Evolutionary conservation across 2,329 filamentous ascomycete species (phyloP).

Genomic region (Aspergillus ruber): DNA sequence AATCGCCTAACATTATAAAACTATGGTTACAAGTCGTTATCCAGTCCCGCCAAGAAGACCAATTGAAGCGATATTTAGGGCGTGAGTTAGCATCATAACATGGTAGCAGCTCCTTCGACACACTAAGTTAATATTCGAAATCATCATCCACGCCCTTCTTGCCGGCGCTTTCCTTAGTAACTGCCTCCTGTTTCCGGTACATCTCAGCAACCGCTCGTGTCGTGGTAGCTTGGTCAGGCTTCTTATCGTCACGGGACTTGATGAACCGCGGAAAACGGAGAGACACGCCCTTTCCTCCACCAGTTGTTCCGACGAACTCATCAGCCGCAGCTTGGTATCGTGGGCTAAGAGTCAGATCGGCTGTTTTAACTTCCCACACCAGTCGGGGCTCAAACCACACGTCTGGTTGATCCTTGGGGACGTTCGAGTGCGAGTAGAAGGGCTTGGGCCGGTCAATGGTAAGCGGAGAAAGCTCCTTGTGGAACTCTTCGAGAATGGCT

Average conservation of each 20-base stretch:
- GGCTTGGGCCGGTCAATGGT: slow-evolving; percentile 88
- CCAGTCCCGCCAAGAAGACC: no score
- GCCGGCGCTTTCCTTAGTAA: slow-evolving; percentile 72
- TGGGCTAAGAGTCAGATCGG: slow-evolving; percentile 86
- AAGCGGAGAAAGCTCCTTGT: slow-evolving; percentile 66
- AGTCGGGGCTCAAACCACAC: slow-evolving; percentile 95
- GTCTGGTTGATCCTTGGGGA: slow-evolving; percentile 88
- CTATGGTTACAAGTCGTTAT: no score
- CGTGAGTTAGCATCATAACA: no score
- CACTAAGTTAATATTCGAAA: slow-evolving; percentile 71
- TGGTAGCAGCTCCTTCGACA: no score
- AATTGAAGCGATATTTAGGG: no score
- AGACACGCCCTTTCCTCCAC: slow-evolving; percentile 71
- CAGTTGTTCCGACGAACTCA: slow-evolving; percentile 66
- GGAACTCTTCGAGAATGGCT: slow-evolving; percentile 80
- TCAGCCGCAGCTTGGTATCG: slow-evolving; percentile 85
- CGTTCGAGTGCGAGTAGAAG: slow-evolving; percentile 80
- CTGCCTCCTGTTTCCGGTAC: slow-evolving; percentile 92
- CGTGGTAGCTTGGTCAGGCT: slow-evolving; percentile 80
- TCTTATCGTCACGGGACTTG: slow-evolving; percentile 89
- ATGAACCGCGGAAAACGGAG: slow-evolving; percentile 91
- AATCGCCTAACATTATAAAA: no score
- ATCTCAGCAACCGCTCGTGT: slow-evolving; percentile 87
- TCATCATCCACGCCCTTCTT: slow-evolving; percentile 93
- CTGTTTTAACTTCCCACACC: slow-evolving; percentile 97